These are phyloP conservation scores for Penicillium psychrofluorescens DNA, from an alignment of 495 filamentous ascomycete genomes.

Conservation along the genomic window DNA sequence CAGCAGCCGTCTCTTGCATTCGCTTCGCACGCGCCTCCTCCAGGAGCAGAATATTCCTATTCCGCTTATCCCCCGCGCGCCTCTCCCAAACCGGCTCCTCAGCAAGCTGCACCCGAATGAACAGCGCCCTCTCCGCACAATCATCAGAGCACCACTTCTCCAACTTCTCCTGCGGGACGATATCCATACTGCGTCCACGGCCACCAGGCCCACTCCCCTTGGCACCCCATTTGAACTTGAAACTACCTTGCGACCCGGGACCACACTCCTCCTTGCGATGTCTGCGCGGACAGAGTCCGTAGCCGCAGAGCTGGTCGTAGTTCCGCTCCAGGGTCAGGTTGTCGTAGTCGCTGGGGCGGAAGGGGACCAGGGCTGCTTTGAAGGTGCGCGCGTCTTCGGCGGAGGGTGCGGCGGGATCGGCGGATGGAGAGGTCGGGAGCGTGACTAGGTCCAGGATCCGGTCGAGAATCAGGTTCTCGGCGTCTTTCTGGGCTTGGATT, in stretches of 20 bases:
- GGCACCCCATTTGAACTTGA: slow-evolving; percentile 40
- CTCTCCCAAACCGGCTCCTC: slow-evolving; percentile 74
- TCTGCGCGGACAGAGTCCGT: slow-evolving; percentile 61
- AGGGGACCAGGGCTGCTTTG: slow-evolving; percentile 53
- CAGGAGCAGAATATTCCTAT: slow-evolving; percentile 42
- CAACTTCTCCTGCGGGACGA: slow-evolving; percentile 57
- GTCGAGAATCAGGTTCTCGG: slow-evolving; percentile 63
- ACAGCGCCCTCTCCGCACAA: slow-evolving; percentile 73
- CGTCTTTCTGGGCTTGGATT: slow-evolving; percentile 68
- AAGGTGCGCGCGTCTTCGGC: slow-evolving; percentile 48
- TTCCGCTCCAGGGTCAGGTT: slow-evolving; percentile 81
- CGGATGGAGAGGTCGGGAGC: slow-evolving; percentile 41
- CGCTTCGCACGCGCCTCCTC: slow-evolving; percentile 35
- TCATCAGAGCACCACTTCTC: slow-evolving; percentile 83
- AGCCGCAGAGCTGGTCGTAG: slow-evolving; percentile 71
- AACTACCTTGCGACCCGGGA: slow-evolving; percentile 25
- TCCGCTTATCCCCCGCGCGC: slow-evolving; percentile 31
- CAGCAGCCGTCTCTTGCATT: slow-evolving; percentile 7
- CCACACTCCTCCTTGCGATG: slow-evolving; percentile 34
- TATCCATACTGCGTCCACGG: slow-evolving; percentile 43
- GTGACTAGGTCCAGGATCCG: slow-evolving; percentile 61
- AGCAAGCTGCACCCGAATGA: slow-evolving; percentile 77
- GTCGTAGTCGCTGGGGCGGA: slow-evolving; percentile 82
- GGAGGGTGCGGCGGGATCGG: slow-evolving; percentile 53
- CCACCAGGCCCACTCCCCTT: slow-evolving; percentile 46